A percentile compares a stretch with the other conserved stretches of the same genome.
Evolutionary conservation across 208 protist genomes (phyloP).

Genomic region (Herpetomonas muscarum): DNA sequence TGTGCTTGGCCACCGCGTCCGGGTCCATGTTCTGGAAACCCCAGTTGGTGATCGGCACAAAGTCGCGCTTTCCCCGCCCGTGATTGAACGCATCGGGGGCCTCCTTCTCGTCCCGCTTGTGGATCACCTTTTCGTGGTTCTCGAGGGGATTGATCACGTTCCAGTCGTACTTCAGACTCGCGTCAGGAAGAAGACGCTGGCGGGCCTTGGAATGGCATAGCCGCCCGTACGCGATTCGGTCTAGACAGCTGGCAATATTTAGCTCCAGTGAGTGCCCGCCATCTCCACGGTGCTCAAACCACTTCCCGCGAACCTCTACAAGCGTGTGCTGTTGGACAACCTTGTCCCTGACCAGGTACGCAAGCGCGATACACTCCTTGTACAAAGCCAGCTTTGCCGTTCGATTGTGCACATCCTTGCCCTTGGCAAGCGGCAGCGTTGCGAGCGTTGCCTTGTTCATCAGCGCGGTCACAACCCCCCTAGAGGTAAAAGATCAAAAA

Average conservation of each 20-base stretch:
- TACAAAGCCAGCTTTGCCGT: conserved; percentile 77
- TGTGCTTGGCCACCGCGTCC: conserved; percentile 78
- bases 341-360: conserved; percentile 50
- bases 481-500: not conserved
- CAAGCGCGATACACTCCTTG: conserved; percentile 85
- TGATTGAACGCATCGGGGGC: conserved; percentile 79
- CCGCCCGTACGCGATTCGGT: conserved; percentile 80
- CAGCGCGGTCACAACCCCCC: not conserved
- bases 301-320: conserved; percentile 72
- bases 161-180: conserved; percentile 84
- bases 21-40: conserved; percentile 88
- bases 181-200: conserved; percentile 71
- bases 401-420: conserved; percentile 75
- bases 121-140: conserved; percentile 62
- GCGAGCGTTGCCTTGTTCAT: conserved; percentile 80
- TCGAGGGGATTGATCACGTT: conserved; percentile 79
- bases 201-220: conserved; percentile 83
- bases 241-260: conserved; percentile 74
- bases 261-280: conserved; percentile 82
- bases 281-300: conserved; percentile 70
- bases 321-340: conserved; percentile 72
- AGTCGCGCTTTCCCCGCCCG: conserved; percentile 67
- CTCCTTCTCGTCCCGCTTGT: conserved; percentile 51
- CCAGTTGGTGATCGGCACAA: conserved; percentile 92
- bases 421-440: conserved; percentile 79